A percentile compares a stretch with the other conserved stretches of the same genome.
Conservation (phyloP, 2,329 filamentous ascomycete species). For the Harringtonia lauricola region DNA sequence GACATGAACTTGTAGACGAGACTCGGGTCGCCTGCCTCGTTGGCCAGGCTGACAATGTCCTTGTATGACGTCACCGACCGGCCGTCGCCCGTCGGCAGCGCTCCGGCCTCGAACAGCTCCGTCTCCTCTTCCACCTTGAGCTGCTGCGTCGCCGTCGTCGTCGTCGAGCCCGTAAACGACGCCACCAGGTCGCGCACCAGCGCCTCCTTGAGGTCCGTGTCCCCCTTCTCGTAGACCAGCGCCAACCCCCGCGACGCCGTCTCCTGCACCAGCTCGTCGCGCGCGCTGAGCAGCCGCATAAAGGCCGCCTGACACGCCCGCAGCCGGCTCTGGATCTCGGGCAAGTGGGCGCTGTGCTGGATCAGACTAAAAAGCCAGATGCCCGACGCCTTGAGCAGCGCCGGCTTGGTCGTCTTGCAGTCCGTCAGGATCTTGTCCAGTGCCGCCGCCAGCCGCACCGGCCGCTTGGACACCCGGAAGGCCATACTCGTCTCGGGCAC, state of each 20-base stretch:
- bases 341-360: slow-evolving; percentile 76
- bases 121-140: slow-evolving; percentile 86
- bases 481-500: too few relatives aligned
- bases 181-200: slow-evolving; percentile 80
- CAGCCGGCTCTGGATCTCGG: slow-evolving; percentile 61
- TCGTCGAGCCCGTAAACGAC: slow-evolving; percentile 80
- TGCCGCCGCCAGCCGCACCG: slow-evolving; percentile 36
- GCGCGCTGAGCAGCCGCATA: slow-evolving; percentile 73
- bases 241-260: slow-evolving; percentile 83
- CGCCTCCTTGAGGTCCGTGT: slow-evolving; percentile 66
- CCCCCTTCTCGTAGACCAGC: slow-evolving; percentile 90
- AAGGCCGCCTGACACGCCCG: slow-evolving; percentile 78
- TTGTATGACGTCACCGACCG: slow-evolving; percentile 91
- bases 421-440: slow-evolving; percentile 66
- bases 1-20: slow-evolving; percentile 99
- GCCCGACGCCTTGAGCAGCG: slow-evolving; percentile 79
- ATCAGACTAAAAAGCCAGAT: slow-evolving; percentile 92
- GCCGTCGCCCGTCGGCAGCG: slow-evolving; percentile 80
- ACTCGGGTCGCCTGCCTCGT: slow-evolving; percentile 89
- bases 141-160: slow-evolving; percentile 54
- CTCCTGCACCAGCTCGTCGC: slow-evolving; percentile 92
- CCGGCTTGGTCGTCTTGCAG: slow-evolving; percentile 77
- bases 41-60: slow-evolving; percentile 90
- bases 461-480: slow-evolving; percentile 23
- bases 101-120: slow-evolving; percentile 84